A percentile compares a stretch with the other conserved stretches of the same genome.
Conservation (phyloP, 768 basidiomycete genomes). For the Leccinellum luteum region DNA sequence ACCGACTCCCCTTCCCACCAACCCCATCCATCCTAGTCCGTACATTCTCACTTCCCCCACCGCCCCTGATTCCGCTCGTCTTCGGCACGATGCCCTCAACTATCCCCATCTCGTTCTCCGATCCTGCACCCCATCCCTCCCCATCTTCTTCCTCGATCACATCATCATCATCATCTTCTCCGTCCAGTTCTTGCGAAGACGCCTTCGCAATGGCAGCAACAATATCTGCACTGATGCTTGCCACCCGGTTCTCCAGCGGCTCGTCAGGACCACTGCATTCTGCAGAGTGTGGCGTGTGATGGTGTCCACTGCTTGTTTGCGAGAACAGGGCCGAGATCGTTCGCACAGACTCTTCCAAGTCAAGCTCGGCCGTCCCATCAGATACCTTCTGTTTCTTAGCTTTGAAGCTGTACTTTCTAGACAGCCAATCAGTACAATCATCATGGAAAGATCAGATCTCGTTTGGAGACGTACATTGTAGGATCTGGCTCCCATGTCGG, state of each 20-base stretch:
- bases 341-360: conserved; percentile 69
- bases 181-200: conserved; percentile 57
- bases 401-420: conserved; percentile 77
- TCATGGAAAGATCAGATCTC: conserved; percentile 1
- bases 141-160: conserved; percentile 41
- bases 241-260: conserved; percentile 60
- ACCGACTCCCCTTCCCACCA: conserved; percentile 17
- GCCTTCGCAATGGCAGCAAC: conserved; percentile 78
- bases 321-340: conserved; percentile 68
- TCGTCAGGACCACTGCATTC: conserved; percentile 36
- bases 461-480: conserved; percentile 55
- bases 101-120: conserved; percentile 49
- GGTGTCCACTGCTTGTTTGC: conserved; percentile 42
- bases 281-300: conserved; percentile 30
- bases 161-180: conserved; percentile 47
- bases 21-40: conserved; percentile 4
- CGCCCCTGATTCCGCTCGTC: conserved; percentile 60
- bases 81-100: conserved; percentile 54
- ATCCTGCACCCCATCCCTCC: conserved; percentile 41
- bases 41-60: conserved; percentile 27
- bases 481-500: conserved; percentile 84
- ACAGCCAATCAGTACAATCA: conserved; percentile 15
- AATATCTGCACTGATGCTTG: conserved; percentile 78
- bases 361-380: conserved; percentile 52
- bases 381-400: conserved; percentile 59